Base-by-base conservation (phyloP, 345 rosid species). In the Theobroma cacao region DNA sequence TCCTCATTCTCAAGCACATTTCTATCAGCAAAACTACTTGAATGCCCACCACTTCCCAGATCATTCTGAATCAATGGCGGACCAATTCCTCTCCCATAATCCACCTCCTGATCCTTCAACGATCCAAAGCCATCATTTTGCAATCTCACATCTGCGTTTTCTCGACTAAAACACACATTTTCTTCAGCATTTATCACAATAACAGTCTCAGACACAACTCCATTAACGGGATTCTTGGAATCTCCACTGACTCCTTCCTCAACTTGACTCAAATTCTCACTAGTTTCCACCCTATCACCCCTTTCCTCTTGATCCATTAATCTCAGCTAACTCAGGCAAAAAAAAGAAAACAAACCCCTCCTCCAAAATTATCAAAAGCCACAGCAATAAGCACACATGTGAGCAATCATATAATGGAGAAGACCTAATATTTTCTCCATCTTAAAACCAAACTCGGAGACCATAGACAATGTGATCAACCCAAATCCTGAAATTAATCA, bases 271-370 rank as follows among this genome's bases (percentile, higher is more conserved):
- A 77, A 76, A 55, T 70, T 64, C 55, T 78, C 70, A 47, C 75
- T 66, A 79, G 64, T 73, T 59, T 58, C 36, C 34, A 4, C 59
- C 68, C 59, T 45, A 70, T 71, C 83, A 24, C 60, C 43, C 22
- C 18, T 72, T 20, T 31, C 36, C 33, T 73, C 80, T 58, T 31
- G 61, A 56, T 85, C 92, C 93, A 90, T 89, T 80, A 68, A 74
- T 80, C 60, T 52, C 20, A 24, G 41, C 31, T 33, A 68, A 60
- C 6, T 63, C 18, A 58, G 20, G 40, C 18, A 48, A 28, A 20
- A 58, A 22, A 58, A 56, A 12, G 2, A 24, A 74, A 17, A 66
- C 10, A 41, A 12, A 1, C 60, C 65, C 80, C 72, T 33, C 60
- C 72, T 26, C 74, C 34, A 79, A 40, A 66, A 45, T 24, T 56